Evolutionary conservation across 106 monocot genomes (phyloP).

Genomic region (Dendrobium nobile): DNA sequence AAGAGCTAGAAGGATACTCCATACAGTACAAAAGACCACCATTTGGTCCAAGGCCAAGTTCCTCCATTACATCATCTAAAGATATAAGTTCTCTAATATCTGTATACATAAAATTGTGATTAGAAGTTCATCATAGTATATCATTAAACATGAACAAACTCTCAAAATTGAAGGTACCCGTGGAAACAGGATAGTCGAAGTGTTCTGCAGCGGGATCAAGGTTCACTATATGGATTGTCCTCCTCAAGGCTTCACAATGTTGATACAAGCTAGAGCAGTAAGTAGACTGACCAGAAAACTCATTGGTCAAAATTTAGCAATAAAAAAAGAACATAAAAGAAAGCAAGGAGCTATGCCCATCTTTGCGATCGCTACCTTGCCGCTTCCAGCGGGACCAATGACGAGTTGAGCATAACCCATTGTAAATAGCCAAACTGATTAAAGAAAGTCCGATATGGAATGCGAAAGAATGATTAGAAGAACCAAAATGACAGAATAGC

Average conservation of each 20-base stretch:
- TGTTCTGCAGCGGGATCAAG: constrained; percentile 90
- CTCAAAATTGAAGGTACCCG: constrained; percentile 29
- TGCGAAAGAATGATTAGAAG: constrained; percentile 5
- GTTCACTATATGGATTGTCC: constrained; percentile 79
- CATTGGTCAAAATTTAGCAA: neutral
- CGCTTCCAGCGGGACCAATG: constrained; percentile 94
- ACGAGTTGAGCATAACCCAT: constrained; percentile 96
- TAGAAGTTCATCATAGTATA: neutral
- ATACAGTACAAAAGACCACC: constrained; percentile 89
- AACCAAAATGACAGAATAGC: constrained; percentile 11
- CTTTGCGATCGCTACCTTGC: constrained; percentile 44
- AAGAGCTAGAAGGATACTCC: constrained; percentile 69
- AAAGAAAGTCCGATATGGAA: neutral
- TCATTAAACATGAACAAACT: neutral
- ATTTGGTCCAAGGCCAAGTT: constrained; percentile 81
- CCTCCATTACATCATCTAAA: constrained; percentile 96
- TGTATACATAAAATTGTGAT: constrained; percentile 15
- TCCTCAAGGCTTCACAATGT: constrained; percentile 60
- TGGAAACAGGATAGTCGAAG: constrained; percentile 78
- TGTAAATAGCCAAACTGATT: constrained; percentile 3
- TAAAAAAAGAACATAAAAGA: neutral
- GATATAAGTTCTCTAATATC: constrained; percentile 94
- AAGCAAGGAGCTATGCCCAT: neutral
- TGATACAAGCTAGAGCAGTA: constrained; percentile 88
- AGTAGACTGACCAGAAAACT: constrained; percentile 45